A percentile compares a stretch with the other conserved stretches of the same genome.
Evolutionary conservation across 2,329 filamentous ascomycete species (phyloP).

Genomic region (Fusarium coffeatum): DNA sequence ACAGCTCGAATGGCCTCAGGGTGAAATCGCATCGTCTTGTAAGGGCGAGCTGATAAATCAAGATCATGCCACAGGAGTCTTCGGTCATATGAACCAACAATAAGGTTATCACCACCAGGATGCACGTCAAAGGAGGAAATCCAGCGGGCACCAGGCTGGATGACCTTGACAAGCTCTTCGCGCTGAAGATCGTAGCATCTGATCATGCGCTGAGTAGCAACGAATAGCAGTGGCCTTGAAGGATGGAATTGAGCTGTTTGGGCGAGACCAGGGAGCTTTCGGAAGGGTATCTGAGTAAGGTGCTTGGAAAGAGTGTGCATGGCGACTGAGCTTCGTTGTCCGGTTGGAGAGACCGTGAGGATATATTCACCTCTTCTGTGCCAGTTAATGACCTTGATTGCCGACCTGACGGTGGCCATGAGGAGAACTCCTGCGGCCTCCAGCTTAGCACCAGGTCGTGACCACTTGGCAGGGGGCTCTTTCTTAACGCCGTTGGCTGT

Average conservation of each 20-base stretch:
- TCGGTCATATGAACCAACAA: constrained; percentile 94
- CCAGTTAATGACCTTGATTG: constrained; percentile 91
- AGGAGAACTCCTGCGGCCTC: constrained; percentile 83
- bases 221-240: constrained; percentile 90
- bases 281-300: constrained; percentile 93
- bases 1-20: constrained; percentile 90
- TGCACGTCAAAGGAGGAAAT: constrained; percentile 96
- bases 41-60: constrained; percentile 88
- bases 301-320: constrained; percentile 97
- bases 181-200: constrained; percentile 93
- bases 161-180: constrained; percentile 90
- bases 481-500: constrained; percentile 71
- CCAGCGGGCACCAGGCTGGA: constrained; percentile 92
- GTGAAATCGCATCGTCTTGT: constrained; percentile 97
- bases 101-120: constrained; percentile 90
- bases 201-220: constrained; percentile 93
- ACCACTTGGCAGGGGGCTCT: constrained; percentile 83
- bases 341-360: constrained; percentile 86
- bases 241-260: constrained; percentile 97
- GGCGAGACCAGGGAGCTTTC: constrained; percentile 76
- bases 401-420: constrained; percentile 80
- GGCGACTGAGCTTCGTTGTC: constrained; percentile 82
- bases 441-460: constrained; percentile 78
- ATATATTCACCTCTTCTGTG: constrained; percentile 96
- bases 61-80: constrained; percentile 96